These are phyloP conservation scores for Mallotus japonicus DNA, from an alignment of 441 rosid genomes.

Conservation along the genomic window DNA sequence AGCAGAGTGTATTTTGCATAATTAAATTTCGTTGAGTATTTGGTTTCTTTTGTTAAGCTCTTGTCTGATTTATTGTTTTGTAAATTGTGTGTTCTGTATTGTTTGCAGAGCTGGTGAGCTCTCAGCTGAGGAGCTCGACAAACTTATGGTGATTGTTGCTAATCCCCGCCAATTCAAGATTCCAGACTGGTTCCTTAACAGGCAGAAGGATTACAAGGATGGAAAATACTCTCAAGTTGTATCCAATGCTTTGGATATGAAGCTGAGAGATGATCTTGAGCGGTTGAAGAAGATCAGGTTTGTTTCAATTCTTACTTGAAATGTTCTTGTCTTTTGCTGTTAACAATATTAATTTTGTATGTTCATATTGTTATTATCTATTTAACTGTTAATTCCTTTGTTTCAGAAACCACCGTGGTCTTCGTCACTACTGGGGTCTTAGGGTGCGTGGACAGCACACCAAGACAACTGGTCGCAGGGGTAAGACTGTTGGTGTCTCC, in stretches of 20 bases:
- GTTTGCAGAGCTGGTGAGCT: slow-evolving; percentile 79
- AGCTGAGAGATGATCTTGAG: slow-evolving; percentile 94
- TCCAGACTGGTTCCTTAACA: slow-evolving; percentile 95
- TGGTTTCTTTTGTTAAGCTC: neutral
- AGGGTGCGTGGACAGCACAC: slow-evolving; percentile 93
- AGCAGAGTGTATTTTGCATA: too few species aligned
- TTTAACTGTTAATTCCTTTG: neutral
- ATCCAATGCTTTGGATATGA: slow-evolving; percentile 94
- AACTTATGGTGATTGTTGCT: slow-evolving; percentile 86
- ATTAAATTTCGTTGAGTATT: neutral
- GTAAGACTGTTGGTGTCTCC: slow-evolving; percentile 93
- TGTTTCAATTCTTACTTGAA: neutral
- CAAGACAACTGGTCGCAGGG: slow-evolving; percentile 89
- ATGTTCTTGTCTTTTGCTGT: too few species aligned
- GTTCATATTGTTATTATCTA: neutral
- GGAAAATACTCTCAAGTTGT: slow-evolving; percentile 91
- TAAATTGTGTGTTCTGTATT: neutral
- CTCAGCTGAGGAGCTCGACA: slow-evolving; percentile 82
- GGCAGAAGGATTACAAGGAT: slow-evolving; percentile 98
- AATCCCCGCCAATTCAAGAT: slow-evolving; percentile 94
- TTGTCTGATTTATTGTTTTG: neutral
- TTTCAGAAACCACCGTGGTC: slow-evolving; percentile 81
- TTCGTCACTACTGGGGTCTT: slow-evolving; percentile 94
- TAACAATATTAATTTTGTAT: neutral
- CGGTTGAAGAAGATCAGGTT: slow-evolving; percentile 89